Percentiles rank a stretch among this genome's conserved stretches.
phyloP scores from a whole-genome alignment of 2,329 filamentous ascomycete species.

The Cadophora gregata region DNA sequence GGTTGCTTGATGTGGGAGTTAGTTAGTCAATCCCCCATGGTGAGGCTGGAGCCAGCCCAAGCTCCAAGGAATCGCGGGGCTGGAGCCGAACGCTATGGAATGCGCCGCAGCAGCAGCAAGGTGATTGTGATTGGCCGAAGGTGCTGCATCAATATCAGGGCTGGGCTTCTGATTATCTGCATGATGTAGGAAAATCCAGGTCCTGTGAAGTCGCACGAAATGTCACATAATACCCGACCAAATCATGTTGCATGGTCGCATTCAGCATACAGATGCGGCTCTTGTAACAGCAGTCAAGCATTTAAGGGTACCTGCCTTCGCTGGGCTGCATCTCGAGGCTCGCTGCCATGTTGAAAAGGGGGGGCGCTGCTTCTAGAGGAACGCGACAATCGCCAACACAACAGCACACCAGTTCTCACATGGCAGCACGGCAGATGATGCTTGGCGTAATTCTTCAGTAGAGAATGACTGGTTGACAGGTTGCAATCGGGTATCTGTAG shows the following conservation, averaged over 20 bases:
- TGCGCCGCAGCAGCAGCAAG: not conserved
- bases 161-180: not conserved
- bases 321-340: not conserved
- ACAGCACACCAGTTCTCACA: not conserved
- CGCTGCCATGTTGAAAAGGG: not conserved
- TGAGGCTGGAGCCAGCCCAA: constrained; percentile 6
- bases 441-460: not conserved
- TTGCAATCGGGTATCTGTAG: not conserved
- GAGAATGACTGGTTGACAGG: not conserved
- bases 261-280: not conserved
- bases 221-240: not conserved
- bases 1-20: not conserved
- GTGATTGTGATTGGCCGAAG: constrained; percentile 8
- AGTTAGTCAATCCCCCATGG: constrained; percentile 6
- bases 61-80: constrained; percentile 6
- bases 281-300: not conserved
- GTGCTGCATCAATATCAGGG: not conserved
- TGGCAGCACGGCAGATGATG: no score
- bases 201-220: constrained; percentile 6
- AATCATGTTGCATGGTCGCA: not conserved
- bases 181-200: constrained; percentile 2
- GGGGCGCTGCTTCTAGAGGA: not conserved
- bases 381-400: not conserved
- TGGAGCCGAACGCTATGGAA: not conserved
- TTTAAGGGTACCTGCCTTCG: not conserved